Base-by-base conservation (phyloP, 345 rosid species). In the Boechera retrofracta region DNA sequence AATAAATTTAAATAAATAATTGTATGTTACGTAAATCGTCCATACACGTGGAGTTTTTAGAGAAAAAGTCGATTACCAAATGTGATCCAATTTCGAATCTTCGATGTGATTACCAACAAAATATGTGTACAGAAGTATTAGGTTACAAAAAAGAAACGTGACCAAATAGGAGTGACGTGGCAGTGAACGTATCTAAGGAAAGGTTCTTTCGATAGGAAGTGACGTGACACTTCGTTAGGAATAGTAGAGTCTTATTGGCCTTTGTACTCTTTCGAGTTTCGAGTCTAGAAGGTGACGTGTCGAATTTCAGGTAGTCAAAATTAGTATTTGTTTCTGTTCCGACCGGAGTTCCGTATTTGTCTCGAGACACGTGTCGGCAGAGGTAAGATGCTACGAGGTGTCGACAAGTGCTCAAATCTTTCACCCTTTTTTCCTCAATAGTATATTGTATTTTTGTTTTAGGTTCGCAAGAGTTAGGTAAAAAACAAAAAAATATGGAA, bases 181-280 rank as follows among this genome's bases (percentile, higher is more conserved):
- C 82, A 60, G 28, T 59, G 69, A 59, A 41, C 73, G 64, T 65
- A 78, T 66, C 64, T 66, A 72, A 67, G 7, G 47, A 36, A 60
- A 72, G 49, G 69, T 67, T 59, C 24, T 45, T 73, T 59, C 24
- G 69, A 61, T 64, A 57, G 21, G 82, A 73, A 72, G 77, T 73
- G 81, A 78, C 81, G 74, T 78, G 74, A 73, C 74, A 72, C 77
- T 72, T 66, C 62, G 59, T 72, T 72, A 72, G 81, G 74, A 78
- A 66, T 60, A 39, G 77, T 65, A 32, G 73, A 64, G 72, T 49
- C 52, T 77, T 18, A 65, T 65, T 78, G 73, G 77, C 53, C 13
- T 48, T 58, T 51, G 39, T 72, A 67, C 55, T 55, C 48, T 65
- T 5, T 71, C 12, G 16, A 16, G 16, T 16, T 16, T 16, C 16